Base-by-base conservation (phyloP, 176 grass and related monocot species). In the bread wheat (Triticum aestivum) region DNA sequence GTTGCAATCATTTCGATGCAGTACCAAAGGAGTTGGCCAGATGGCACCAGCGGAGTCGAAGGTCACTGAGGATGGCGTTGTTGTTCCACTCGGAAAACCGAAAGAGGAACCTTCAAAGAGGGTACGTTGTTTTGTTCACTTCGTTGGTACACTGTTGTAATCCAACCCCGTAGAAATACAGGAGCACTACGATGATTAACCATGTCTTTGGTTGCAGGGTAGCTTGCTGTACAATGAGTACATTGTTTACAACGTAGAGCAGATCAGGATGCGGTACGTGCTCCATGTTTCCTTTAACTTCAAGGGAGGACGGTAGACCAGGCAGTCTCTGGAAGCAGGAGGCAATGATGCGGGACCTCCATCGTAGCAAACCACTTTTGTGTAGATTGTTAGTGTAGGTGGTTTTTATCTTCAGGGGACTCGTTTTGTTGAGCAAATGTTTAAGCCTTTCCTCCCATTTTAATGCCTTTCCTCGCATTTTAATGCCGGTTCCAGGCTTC, bases 181-280 rank as follows among this genome's bases (percentile, higher is more conserved):
- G 6, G 39, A 47, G 35, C 20, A 71, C 29, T 29, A 20, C 17
- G 42, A 3, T 23, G 23, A 4, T 63, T 79, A 80, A 73, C 56
- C 67, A 1, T 26, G 1, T 63, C 30, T 79, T 65, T 84, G 81
- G 73, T 90, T 92, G 83, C 93, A 98, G 96, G 91, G 93, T 86
- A 79, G 86, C 59, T 93, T 98, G 91, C 88, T 89, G 65, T 98
- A 98, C 84, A 98, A 98, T 2, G 96, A 98, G 61, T 98, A 94
- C 77, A 95, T 98, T 24, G 96, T 98, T 56, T 98, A 98, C 64
- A 94, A 94, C 33, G 59, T 94, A 65, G 90, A 98, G 83, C 93
- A 98, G 91, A 94, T 98, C 88, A 92, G 85, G 82, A 98, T 98
- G 96, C 78, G 88, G 23, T 98, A 95, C 61, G 81, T 94, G 34